These are phyloP conservation scores for Globisporangium paddicum DNA, from an alignment of 352 stramenopile species.

Conservation along the genomic window DNA sequence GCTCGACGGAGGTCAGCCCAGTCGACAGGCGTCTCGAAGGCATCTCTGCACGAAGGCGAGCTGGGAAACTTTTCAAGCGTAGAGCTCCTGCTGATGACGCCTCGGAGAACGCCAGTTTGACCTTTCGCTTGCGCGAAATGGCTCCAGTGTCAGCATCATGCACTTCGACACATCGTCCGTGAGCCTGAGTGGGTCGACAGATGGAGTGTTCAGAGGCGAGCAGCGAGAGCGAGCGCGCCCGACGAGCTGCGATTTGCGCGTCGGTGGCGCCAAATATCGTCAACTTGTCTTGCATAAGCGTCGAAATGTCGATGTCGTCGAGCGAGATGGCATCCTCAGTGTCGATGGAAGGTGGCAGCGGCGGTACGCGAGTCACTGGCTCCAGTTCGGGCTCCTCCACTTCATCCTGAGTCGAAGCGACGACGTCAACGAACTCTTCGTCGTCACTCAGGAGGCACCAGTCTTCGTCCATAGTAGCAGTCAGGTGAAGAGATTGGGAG, in stretches of 20 bases:
- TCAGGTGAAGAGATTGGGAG: background rate
- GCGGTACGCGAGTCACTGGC: background rate
- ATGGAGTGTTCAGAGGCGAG: slow-evolving; percentile 28
- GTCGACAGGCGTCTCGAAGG: slow-evolving; percentile 6
- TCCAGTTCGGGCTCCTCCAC: slow-evolving; percentile 21
- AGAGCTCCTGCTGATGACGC: background rate
- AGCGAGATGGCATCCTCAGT: slow-evolving; percentile 3
- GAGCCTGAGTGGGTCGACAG: slow-evolving; percentile 1
- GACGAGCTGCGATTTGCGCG: background rate
- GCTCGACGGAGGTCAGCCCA: background rate
- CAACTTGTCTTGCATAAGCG: slow-evolving; percentile 22
- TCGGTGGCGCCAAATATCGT: background rate
- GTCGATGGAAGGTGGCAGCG: background rate
- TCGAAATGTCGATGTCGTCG: slow-evolving; percentile 17
- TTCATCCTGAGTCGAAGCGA: slow-evolving; percentile 19
- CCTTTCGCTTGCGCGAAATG: slow-evolving; percentile 8
- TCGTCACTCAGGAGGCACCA: slow-evolving; percentile 54
- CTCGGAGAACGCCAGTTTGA: slow-evolving; percentile 27
- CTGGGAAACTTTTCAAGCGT: slow-evolving; percentile 16
- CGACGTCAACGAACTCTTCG: slow-evolving; percentile 16
- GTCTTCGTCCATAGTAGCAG: slow-evolving; percentile 35
- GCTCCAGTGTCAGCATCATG: background rate
- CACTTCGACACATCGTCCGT: slow-evolving; percentile 3
- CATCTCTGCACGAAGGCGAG: slow-evolving; percentile 24
- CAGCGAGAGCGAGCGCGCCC: slow-evolving; percentile 26